phyloP scores from a whole-genome alignment of 2,329 filamentous ascomycete species.

The Amauroascus verrucosus region DNA sequence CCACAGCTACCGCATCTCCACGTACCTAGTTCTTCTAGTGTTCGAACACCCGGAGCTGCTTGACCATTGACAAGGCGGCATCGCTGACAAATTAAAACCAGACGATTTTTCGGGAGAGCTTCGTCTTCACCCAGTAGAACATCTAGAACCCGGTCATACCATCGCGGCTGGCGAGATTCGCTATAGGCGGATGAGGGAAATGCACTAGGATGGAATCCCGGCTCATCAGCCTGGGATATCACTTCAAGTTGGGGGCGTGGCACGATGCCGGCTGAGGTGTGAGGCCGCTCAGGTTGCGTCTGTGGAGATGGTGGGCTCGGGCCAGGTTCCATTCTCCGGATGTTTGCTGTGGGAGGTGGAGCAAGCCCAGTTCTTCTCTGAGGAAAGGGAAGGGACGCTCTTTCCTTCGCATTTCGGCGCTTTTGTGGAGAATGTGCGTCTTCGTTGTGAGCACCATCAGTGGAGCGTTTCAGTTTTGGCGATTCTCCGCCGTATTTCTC shows the following conservation, averaged over 20 bases:
- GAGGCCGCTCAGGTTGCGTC: slow-evolving; percentile 17
- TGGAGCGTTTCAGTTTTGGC: slow-evolving; percentile 26
- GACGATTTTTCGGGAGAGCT: slow-evolving; percentile 78
- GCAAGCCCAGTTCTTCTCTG: slow-evolving; percentile 44
- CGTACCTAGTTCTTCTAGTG: slow-evolving; percentile 64
- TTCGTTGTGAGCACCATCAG: slow-evolving; percentile 21
- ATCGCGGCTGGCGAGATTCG: slow-evolving; percentile 46
- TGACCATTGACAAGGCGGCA: slow-evolving; percentile 92
- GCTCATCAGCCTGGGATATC: slow-evolving; percentile 25
- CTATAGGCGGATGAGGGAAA: slow-evolving; percentile 30
- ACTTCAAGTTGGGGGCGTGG: slow-evolving; percentile 15
- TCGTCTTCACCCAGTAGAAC: slow-evolving; percentile 91
- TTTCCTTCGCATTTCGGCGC: slow-evolving; percentile 16
- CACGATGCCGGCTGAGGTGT: slow-evolving; percentile 20
- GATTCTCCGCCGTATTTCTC: slow-evolving; percentile 81
- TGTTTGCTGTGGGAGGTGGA: slow-evolving; percentile 57
- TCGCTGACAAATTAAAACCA: slow-evolving; percentile 70
- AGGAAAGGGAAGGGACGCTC: slow-evolving; percentile 21
- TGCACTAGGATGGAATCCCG: slow-evolving; percentile 41
- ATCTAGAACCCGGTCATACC: slow-evolving; percentile 93
- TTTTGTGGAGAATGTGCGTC: slow-evolving; percentile 20
- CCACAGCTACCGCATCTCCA: slow-evolving; percentile 89
- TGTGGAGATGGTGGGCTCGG: slow-evolving; percentile 18
- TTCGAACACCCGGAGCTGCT: slow-evolving; percentile 74
- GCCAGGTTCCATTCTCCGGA: slow-evolving; percentile 30